Evolutionary conservation across 1,139 yeast species (phyloP).

Genomic region (Blastobotrys illinoisensis): DNA sequence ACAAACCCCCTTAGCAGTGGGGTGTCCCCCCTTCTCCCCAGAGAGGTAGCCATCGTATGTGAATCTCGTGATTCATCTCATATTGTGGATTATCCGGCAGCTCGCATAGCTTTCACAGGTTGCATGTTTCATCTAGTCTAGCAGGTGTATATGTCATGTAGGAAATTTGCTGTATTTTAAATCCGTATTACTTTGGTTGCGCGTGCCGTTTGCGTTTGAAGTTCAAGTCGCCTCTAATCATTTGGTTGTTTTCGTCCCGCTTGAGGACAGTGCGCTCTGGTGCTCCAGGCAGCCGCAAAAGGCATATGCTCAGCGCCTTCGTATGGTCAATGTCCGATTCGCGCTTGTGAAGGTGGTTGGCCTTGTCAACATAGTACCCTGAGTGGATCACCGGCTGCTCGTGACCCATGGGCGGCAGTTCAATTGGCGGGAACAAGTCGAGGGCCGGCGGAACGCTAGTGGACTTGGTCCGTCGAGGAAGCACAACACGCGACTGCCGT

Average conservation of each 20-base stretch:
- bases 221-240: constrained; percentile 4
- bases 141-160: no score
- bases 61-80: no score
- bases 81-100: no score
- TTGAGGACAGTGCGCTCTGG: constrained; percentile 4
- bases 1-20: no score
- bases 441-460: not conserved
- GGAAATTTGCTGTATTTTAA: not conserved
- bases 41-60: no score
- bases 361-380: constrained; percentile 5
- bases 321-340: constrained; percentile 9
- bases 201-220: constrained; percentile 1
- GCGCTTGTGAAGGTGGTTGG: constrained; percentile 4
- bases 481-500: not conserved
- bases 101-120: no score
- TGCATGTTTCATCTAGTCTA: no score
- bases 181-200: not conserved
- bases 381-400: constrained; percentile 5
- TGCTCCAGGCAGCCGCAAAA: constrained; percentile 6
- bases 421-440: not conserved
- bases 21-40: no score
- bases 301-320: constrained; percentile 4
- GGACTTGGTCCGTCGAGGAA: not conserved
- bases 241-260: constrained; percentile 3
- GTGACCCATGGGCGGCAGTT: constrained; percentile 1